Conservation (phyloP, 768 basidiomycete species). For the Auricularia auricula-judae region DNA sequence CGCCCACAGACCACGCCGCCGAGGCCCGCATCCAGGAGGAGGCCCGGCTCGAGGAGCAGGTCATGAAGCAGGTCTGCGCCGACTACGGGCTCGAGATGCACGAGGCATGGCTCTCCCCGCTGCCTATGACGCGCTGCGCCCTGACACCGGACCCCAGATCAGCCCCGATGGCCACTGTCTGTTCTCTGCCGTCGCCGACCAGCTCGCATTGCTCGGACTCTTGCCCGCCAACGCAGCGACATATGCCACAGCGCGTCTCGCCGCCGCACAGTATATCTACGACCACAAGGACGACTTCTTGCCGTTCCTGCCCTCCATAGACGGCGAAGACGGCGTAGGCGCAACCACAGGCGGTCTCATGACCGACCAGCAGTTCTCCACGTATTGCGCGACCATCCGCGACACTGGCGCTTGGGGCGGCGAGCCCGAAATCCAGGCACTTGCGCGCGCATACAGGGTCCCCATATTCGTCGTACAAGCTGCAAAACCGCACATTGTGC, state of each 20-base stretch:
- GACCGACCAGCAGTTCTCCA: conserved; percentile 48
- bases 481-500: conserved; percentile 70
- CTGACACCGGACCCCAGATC: conserved; percentile 38
- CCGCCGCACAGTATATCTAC: conserved; percentile 73
- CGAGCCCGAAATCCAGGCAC: conserved; percentile 90
- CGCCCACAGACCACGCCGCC: conserved; percentile 43
- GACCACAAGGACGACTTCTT: conserved; percentile 82
- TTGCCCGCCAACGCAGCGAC: conserved; percentile 46
- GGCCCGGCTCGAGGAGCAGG: conserved; percentile 54
- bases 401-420: conserved; percentile 94
- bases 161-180: conserved; percentile 95
- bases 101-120: conserved; percentile 32
- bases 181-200: conserved; percentile 89
- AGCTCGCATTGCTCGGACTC: conserved; percentile 64
- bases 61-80: conserved; percentile 54
- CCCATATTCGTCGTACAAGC: conserved; percentile 89
- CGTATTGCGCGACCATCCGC: conserved; percentile 69
- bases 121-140: too few species aligned
- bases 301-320: conserved; percentile 74
- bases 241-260: conserved; percentile 48
- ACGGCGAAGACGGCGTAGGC: conserved; percentile 58
- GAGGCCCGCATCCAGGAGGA: conserved; percentile 53
- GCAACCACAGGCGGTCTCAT: conserved; percentile 62
- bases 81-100: conserved; percentile 52
- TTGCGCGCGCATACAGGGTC: conserved; percentile 67